Evolutionary conservation across 2,329 filamentous ascomycete species (phyloP).

Genomic region (Exophiala lecanii-corni): DNA sequence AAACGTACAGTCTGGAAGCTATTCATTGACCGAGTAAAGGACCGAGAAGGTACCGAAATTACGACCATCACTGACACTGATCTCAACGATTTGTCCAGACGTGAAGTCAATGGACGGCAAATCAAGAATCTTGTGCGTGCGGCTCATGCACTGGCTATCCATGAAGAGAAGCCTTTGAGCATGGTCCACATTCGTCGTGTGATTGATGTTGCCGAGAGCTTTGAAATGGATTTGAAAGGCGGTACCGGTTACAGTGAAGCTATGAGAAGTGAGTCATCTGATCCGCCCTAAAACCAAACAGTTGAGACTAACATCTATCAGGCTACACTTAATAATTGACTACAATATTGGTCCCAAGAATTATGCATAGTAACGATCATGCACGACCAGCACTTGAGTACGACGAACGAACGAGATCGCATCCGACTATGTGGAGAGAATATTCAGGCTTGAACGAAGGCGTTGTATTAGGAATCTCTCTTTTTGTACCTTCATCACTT

Average conservation of each 20-base stretch:
- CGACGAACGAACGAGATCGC: too few relatives aligned
- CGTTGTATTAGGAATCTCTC: too few relatives aligned
- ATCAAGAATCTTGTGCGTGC: conserved; percentile 87
- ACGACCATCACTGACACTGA: conserved; percentile 41
- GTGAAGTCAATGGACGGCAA: conserved; percentile 66
- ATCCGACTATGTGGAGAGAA: too few relatives aligned
- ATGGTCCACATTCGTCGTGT: conserved; percentile 79
- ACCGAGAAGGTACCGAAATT: conserved; percentile 56
- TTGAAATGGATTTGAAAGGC: conserved; percentile 77
- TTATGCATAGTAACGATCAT: too few relatives aligned
- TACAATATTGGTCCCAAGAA: too few relatives aligned
- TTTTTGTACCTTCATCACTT: too few relatives aligned
- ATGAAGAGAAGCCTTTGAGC: conserved; percentile 64
- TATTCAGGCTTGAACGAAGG: too few relatives aligned
- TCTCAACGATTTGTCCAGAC: conserved; percentile 56
- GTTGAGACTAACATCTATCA: conserved; percentile 11
- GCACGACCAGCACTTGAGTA: too few relatives aligned
- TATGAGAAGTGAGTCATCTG: conserved; percentile 76
- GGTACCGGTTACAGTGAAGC: conserved; percentile 76
- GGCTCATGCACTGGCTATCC: conserved; percentile 75
- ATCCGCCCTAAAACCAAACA: background rate
- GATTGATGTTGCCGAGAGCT: conserved; percentile 76
- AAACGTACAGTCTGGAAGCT: conserved; percentile 78
- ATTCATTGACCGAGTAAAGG: conserved; percentile 69
- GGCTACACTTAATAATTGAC: conserved; percentile 22